Base-by-base conservation (phyloP, 2,329 filamentous ascomycete species). In the Pestalotiopsis sp. region DNA sequence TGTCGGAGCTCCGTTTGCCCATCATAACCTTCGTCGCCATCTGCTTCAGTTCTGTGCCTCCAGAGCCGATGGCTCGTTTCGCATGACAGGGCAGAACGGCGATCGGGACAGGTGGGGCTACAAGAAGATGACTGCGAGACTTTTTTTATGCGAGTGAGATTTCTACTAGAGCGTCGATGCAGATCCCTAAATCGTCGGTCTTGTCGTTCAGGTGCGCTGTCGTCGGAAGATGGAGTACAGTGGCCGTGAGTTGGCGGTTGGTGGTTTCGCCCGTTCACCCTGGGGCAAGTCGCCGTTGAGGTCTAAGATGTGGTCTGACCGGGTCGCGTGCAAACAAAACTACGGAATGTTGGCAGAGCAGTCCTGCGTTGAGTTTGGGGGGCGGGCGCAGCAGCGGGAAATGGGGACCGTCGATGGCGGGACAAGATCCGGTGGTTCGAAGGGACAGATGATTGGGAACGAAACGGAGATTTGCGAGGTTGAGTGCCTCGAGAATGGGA, bases 1-100 rank as follows among this genome's bases (percentile, higher is more conserved):
- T 56, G 57, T 69, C 61, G 17, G 75, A 66, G 49, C 76, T 73
- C 69, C 72, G 73, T 31, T 71, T 66, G 64, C 73, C 72, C 67
- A 74, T 71, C 39, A 70, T 73, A 69, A 75, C 74, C 70, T 69
- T 74, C 67, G 27, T 58, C 67, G 13, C 59, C 45, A n/a, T 58
- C 65, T 57, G 20, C 68, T 74, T 71, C 58, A 69, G 52, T 70
- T 39, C 41, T 69, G 62, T 67, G 56, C 67, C 63, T 62, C 38
- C 45, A 45, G 57, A 27, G 39, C 45, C n/a, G 61, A 39, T 25
- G 59, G 31, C 63, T 36, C 68, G 68, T 20, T 69, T 59, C 64
- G 58, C 68, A 69, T 69, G 58, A 69, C 68, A 69, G 49, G 49
- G 31, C 52, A 27, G 64, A 38, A 39, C 36, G 52, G 49, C 41